phyloP scores from a whole-genome alignment of 148 eudicot genomes.

The Euryodendron excelsum region DNA sequence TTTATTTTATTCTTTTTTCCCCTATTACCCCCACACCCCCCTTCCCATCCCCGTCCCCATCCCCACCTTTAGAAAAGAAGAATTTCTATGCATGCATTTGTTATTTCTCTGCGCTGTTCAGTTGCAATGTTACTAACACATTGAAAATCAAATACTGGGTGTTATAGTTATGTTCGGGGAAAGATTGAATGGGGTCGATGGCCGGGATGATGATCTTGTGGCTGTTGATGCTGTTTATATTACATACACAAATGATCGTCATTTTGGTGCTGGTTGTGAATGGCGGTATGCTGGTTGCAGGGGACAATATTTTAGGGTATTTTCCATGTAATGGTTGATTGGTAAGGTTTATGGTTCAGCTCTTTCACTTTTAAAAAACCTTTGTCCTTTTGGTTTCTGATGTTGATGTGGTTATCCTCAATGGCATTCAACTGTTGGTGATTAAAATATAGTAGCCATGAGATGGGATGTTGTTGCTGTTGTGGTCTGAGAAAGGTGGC shows the following conservation, averaged over 20 bases:
- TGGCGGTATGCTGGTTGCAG: constrained; percentile 12
- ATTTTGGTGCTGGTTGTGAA: constrained; percentile 15
- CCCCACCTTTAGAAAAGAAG: background rate
- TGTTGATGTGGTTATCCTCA: background rate
- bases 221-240: constrained; percentile 35
- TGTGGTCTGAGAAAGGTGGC: background rate
- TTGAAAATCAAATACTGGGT: constrained; percentile 26
- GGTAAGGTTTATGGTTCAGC: constrained; percentile 2
- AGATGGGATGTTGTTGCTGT: background rate
- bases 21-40: too few relatives aligned
- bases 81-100: background rate
- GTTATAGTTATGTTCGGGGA: constrained; percentile 53
- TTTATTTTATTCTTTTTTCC: background rate
- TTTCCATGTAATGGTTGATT: background rate
- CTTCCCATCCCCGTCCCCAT: too few relatives aligned
- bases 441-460: background rate
- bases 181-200: constrained; percentile 34
- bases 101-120: constrained; percentile 5
- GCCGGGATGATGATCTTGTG: constrained; percentile 36
- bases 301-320: constrained; percentile 4
- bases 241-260: constrained; percentile 24
- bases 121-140: constrained; percentile 14
- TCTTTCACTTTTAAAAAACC: background rate
- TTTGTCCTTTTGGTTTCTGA: background rate
- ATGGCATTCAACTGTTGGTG: background rate